These are phyloP conservation scores for Sclerotinia minor DNA, from an alignment of 2,329 filamentous ascomycete species.

Conservation along the genomic window DNA sequence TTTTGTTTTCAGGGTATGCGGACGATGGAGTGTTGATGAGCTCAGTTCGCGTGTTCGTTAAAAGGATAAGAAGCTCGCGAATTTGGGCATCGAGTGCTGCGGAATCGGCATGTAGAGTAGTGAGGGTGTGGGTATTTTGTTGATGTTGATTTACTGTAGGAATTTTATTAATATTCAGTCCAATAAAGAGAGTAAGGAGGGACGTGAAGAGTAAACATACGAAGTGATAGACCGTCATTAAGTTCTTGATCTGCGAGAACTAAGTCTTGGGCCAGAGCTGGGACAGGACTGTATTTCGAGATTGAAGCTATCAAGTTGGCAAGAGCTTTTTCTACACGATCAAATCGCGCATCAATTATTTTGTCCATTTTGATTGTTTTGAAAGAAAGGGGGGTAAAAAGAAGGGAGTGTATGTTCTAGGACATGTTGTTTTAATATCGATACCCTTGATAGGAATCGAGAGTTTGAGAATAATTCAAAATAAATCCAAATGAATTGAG, in stretches of 20 bases:
- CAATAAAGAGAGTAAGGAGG: background rate
- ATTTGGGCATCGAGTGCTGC: slow-evolving; percentile 69
- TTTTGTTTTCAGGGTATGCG: slow-evolving; percentile 52
- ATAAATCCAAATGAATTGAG: background rate
- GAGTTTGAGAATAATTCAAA: background rate
- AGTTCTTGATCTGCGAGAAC: slow-evolving; percentile 69
- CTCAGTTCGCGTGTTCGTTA: slow-evolving; percentile 72
- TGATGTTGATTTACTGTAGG: slow-evolving; percentile 71
- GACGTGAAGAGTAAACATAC: slow-evolving; percentile 46
- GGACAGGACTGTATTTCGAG: slow-evolving; percentile 76
- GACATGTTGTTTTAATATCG: slow-evolving; percentile 8
- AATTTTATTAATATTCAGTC: background rate
- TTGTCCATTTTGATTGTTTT: slow-evolving; percentile 55
- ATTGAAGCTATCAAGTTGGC: slow-evolving; percentile 75
- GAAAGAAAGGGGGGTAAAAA: background rate
- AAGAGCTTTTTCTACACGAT: slow-evolving; percentile 66
- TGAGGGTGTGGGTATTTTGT: slow-evolving; percentile 68
- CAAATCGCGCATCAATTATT: slow-evolving; percentile 61
- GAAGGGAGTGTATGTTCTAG: background rate
- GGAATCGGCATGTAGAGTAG: slow-evolving; percentile 66
- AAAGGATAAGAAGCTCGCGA: slow-evolving; percentile 65
- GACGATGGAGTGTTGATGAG: slow-evolving; percentile 64
- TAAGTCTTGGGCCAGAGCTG: slow-evolving; percentile 66
- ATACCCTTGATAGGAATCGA: slow-evolving; percentile 2
- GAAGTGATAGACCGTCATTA: slow-evolving; percentile 62